These are phyloP conservation scores for Amylostereum chailletii DNA, from an alignment of 1,284 basidiomycete genomes.

Conservation along the genomic window DNA sequence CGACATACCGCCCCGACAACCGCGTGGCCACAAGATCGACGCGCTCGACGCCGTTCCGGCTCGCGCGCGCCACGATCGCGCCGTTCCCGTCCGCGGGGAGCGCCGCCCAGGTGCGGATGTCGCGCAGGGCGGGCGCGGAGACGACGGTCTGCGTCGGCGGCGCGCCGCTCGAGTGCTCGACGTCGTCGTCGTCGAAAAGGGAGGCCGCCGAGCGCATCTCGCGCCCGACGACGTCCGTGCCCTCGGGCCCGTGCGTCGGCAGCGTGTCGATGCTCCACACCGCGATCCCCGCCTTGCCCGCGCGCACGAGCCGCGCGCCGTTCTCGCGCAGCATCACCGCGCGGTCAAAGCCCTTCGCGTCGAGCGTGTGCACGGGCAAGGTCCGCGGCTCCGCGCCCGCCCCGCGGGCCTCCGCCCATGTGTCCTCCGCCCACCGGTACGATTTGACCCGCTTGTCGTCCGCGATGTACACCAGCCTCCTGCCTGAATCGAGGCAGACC, in stretches of 20 bases:
- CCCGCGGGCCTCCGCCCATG: background rate
- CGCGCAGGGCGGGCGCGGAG: no score
- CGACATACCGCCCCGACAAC: slow-evolving; percentile 24
- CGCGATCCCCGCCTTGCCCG: background rate
- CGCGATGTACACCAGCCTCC: slow-evolving; percentile 3
- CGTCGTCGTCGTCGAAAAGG: background rate
- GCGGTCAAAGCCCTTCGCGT: no score
- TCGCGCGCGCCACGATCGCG: no score
- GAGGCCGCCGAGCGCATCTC: slow-evolving; percentile 14
- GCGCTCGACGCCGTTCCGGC: slow-evolving; percentile 12
- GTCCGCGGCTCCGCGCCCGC: no score
- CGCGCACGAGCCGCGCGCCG: slow-evolving; percentile 1
- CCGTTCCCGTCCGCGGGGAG: no score
- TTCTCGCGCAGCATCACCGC: background rate
- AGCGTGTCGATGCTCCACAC: slow-evolving; percentile 3
- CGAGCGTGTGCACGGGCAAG: no score
- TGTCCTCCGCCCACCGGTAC: background rate
- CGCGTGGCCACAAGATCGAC: slow-evolving; percentile 20
- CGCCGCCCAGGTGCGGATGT: no score
- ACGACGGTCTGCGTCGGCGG: background rate
- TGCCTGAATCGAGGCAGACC: background rate
- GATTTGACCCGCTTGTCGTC: slow-evolving; percentile 3
- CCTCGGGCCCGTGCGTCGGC: background rate
- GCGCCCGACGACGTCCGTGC: slow-evolving; percentile 7
- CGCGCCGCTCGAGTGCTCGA: background rate